Evolutionary conservation across 805 yeast genomes (phyloP), one percentile per base, ranked within the genome.

Genomic region (Saturnispora gosingensis): DNA sequence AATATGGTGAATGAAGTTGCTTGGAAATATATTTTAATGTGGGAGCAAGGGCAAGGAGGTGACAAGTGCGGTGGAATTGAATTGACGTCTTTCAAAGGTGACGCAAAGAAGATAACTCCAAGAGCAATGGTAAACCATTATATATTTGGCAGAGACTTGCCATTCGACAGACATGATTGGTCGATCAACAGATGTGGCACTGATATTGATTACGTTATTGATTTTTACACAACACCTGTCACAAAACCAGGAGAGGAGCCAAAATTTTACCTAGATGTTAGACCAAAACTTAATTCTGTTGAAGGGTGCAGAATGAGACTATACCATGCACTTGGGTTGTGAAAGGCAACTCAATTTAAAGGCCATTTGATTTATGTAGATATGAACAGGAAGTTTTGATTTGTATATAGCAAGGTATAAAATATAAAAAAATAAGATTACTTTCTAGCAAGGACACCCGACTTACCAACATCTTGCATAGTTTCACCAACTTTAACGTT

Each of bases 141-240:
- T 38, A 60, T 87, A 48, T 65, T 65, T 54, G 96, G 96, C 0
- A 74, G 78, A 52, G 81, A 80, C 47, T 77, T 77, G 55, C 99
- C 99, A 0, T 91, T 91, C 69, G 99, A 91, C 68, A 77, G 99
- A 60, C 99, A 91, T 64, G 99, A 91, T 67, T 91, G 99, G 99
- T 73, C 77, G 6, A 76, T 91, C 10, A 82, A 85, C 60, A 72
- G 97, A 50, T 88, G 97, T 66, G 98, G 98, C 3, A 76, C 71
- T 22, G 75, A 77, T 48, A 76, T 91, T 20, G 97, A 88, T 46
- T 91, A 91, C 61, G 97, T 91, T 43, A 91, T 91, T 61, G 99
- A 91, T 66, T 91, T 89, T 64, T 91, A 91, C 67, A 59, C 68
- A 9, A 55, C 61, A 25, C 44, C 49, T 10, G 55, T 53, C 6